Evolutionary conservation across 2,329 filamentous ascomycete genomes (phyloP).

Genomic region (Cercospora zeina): DNA sequence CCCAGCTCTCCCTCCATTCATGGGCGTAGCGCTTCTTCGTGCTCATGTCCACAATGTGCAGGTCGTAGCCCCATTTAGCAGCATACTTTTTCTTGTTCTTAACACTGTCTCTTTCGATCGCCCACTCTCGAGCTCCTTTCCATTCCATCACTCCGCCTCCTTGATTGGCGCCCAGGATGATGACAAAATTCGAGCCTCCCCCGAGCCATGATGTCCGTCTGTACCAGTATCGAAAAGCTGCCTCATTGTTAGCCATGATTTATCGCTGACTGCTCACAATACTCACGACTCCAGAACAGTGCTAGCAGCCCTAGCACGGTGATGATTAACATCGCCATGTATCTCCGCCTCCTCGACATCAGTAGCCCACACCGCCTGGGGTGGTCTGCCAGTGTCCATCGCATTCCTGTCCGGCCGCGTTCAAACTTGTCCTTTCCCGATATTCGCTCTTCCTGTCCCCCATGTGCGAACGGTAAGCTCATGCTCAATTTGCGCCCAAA

Average conservation of each 20-base stretch:
- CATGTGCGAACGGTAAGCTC: slow-evolving; percentile 67
- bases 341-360: slow-evolving; percentile 36
- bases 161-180: slow-evolving; percentile 89
- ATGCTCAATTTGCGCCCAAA: slow-evolving; percentile 80
- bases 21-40: slow-evolving; percentile 98
- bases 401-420: slow-evolving; percentile 46
- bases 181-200: slow-evolving; percentile 85
- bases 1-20: slow-evolving; percentile 99
- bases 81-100: slow-evolving; percentile 92
- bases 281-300: slow-evolving; percentile 35
- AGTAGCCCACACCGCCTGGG: slow-evolving; percentile 34
- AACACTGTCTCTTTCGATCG: slow-evolving; percentile 93
- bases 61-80: slow-evolving; percentile 84
- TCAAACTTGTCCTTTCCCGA: slow-evolving; percentile 76
- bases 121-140: slow-evolving; percentile 97
- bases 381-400: slow-evolving; percentile 27
- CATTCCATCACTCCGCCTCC: slow-evolving; percentile 98
- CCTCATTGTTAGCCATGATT: slow-evolving; percentile 31
- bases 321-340: slow-evolving; percentile 32
- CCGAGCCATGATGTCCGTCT: slow-evolving; percentile 72
- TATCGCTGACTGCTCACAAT: not conserved
- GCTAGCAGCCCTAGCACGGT: slow-evolving; percentile 31
- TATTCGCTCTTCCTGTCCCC: slow-evolving; percentile 51
- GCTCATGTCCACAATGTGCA: slow-evolving; percentile 97
- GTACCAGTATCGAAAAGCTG: slow-evolving; percentile 62